Evolutionary conservation across 1,284 basidiomycete genomes (phyloP), one percentile per base, ranked within the genome.

Genomic region (Apiotrichum gracile): DNA sequence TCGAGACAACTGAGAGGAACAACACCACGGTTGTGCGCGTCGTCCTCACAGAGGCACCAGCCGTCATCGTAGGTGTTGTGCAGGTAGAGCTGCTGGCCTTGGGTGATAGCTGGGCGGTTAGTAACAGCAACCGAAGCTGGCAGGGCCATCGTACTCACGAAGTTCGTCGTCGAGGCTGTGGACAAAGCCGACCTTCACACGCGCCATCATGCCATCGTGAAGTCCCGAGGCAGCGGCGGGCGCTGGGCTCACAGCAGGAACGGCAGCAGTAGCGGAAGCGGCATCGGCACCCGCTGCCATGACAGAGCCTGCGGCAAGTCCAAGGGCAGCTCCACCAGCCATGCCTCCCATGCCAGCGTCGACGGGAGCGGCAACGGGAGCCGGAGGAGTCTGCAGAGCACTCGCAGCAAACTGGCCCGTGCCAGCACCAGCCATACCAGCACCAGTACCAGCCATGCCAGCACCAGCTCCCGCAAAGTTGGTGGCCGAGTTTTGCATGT

Each of bases 1-100:
- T 70, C 68, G 35, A 76, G 61, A 42, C 73, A 76, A 52, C 62
- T 69, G 41, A 74, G 44, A 25, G 74, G 74, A 12, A 76, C 74
- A 16, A 74, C 72, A 31, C 74, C 74, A 25, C 65, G 55, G 54
- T 66, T 67, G 51, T 66, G 63, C 29, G 62, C 59, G 40, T 67
- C 62, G 53, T 73, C 67, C 60, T 74, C 72, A 51, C 74, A 76
- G 17, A 76, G 61, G 27, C 64, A 65, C 74, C 74, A 76, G 16
- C 72, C 74, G 60, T 76, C 74, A 50, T 76, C 74, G 59, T 76
- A 76, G 19, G 66, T 64, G 49, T 61, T 67, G 62, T 74, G 70
- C 12, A 76, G 64, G 59, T 65, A 72, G 39, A 76, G 67, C 51
- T 72, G 68, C 57, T 76, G 73, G 37, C 67, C 70, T n/a, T 72